Base-by-base conservation (phyloP, 257 asterid genomes). In the Anisodus acutangulus region DNA sequence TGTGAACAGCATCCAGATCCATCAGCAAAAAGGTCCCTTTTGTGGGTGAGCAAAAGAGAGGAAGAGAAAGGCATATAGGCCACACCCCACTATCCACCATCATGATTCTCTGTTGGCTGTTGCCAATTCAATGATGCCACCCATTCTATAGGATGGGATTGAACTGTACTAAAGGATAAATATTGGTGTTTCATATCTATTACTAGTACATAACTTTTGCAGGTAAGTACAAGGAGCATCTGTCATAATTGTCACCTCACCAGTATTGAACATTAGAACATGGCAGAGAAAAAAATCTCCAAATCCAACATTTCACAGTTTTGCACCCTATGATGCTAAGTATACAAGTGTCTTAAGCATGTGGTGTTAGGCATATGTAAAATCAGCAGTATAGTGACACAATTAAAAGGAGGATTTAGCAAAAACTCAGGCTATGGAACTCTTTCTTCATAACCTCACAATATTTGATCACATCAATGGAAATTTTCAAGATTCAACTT, bases 231-330 rank as follows among this genome's bases (percentile, higher is more conserved):
- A 10, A 19, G 59, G 59, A 10, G 19, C 41, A 47, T 47, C 80
- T 47, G 11, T 45, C 80, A 72, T 10, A n/a, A 43, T 53, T 19
- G 78, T 37, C 53, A 69, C 78, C 78, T 71, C 58, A 9, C 79
- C 57, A 45, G 11, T 47, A 45, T 1, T 10, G 39, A 39, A 16
- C 78, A 68, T 68, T 72, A 72, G 19, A 72, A 72, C n/a, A 47
- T 47, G 59, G 41, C 41, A 19, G 59, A 72, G 2, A 13, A 45
- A 47, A 17, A 72, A 6, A 10, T 68, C 39, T 72, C n/a, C 41
- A 72, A 72, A 72, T 51, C 45, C 81, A 76, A 22, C 39, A 74
- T 74, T 74, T 74, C 62, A 49, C 45, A 74, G 51, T 74, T 22
- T 72, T 12, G 81, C 81, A 12, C 62, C 13, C 4, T 76, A 49